Conservation (phyloP, 2,329 filamentous ascomycete species). For the Talaromyces sp. region DNA sequence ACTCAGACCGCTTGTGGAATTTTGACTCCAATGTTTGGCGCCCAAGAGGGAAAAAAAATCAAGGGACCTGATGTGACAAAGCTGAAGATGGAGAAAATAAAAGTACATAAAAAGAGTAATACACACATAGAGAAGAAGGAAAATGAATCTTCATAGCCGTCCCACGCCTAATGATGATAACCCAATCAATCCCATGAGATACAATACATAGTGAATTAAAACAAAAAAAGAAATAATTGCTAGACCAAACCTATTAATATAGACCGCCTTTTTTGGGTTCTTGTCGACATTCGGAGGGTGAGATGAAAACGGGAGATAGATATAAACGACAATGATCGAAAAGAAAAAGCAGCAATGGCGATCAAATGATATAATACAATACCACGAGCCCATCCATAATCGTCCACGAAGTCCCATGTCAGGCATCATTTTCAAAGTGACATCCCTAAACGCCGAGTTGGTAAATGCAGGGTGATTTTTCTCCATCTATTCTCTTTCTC, state of each 20-base stretch:
- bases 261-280: not conserved
- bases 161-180: not conserved
- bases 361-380: not conserved
- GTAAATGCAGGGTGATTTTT: not conserved
- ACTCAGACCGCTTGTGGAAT: not conserved
- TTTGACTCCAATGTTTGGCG: not conserved
- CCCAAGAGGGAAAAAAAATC: not conserved
- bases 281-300: not conserved
- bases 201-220: not conserved
- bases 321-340: conserved; percentile 9
- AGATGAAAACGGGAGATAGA: not conserved
- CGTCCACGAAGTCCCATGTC: not conserved
- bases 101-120: not conserved
- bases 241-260: not conserved
- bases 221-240: not conserved
- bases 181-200: not conserved
- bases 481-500: not conserved
- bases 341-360: not conserved
- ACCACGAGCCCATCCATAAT: not conserved
- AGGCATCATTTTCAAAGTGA: not conserved
- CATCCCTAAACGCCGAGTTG: not conserved
- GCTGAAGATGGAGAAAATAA: not conserved
- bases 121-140: not conserved
- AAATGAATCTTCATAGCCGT: not conserved
- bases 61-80: not conserved